Base-by-base conservation (phyloP, 2,329 filamentous ascomycete species). In the Nigrospora sphaerica region DNA sequence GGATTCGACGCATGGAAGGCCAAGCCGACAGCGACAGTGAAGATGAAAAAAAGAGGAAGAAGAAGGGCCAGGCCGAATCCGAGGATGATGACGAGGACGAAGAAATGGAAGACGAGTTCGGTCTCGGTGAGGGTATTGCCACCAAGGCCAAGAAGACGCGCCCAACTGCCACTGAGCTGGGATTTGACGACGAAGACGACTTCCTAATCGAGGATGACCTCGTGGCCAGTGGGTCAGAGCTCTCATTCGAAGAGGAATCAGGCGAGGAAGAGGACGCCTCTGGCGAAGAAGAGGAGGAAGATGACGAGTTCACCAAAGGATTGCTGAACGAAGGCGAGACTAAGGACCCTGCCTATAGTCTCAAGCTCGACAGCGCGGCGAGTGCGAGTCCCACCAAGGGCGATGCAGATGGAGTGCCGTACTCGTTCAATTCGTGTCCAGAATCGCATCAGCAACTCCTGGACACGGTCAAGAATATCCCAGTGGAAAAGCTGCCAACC, bases 121-220 rank as follows among this genome's bases (percentile, higher is more conserved):
- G 78, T 3, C 68, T 85, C 14, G 81, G 81, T 32, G 62, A 65
- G 42, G 81, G 81, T 38, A 79, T 84, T 14, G 32, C 43, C 18
- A 40, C 28, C 28, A 39, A 39, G 36, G 6, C 38, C 17, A 14
- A 17, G 52, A 78, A 71, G 56, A 68, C 71, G 45, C 71, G 74
- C 19, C 74, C 73, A 32, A 81, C 79, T 9, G 77, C 75, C 4
- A 73, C 77, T 12, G 77, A 85, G 48, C 64, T 90, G 16, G 87
- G 83, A 6, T 84, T 95, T 32, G 90, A 95, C 53, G 92, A 96
- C 55, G 92, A 97, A 61, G 92, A 97, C 57, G 89, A 96, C 56
- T 97, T 97, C 57, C 63, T 92, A 23, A 83, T 96, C 51, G 92
- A 97, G 49, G 88, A 93, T 51, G 86, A 95, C 59, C 75, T 97